phyloP scores from a whole-genome alignment of 164 flowering plant species.

The Piper longum region DNA sequence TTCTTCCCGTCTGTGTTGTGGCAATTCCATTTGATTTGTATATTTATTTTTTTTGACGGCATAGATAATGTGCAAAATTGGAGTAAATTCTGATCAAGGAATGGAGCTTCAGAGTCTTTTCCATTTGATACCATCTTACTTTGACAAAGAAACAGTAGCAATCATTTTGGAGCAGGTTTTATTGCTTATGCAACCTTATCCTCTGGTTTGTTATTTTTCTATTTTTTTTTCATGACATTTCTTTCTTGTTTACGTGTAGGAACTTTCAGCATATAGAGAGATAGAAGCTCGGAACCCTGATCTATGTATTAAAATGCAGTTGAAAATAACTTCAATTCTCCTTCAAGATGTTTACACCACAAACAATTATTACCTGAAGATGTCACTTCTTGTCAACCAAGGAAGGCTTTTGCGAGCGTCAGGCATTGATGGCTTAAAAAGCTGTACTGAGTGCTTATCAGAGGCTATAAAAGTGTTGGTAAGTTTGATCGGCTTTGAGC shows the following conservation, averaged over 20 bases:
- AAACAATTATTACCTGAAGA: conserved; percentile 27
- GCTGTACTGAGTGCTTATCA: conserved; percentile 51
- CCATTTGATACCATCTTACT: conserved; percentile 25
- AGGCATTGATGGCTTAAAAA: conserved; percentile 32
- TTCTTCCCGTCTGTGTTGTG: neutral
- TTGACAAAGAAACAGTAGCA: conserved; percentile 22
- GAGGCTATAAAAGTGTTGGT: conserved; percentile 58
- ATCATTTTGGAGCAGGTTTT: conserved; percentile 67
- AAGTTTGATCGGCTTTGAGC: conserved; percentile 12
- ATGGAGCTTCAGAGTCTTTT: conserved; percentile 24
- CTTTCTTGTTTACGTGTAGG: conserved; percentile 28
- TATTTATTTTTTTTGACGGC: conserved; percentile 4
- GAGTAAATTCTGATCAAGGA: conserved; percentile 15
- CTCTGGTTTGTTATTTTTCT: neutral
- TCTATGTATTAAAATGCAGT: conserved; percentile 53
- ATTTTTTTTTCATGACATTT: neutral
- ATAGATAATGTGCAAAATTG: conserved; percentile 40
- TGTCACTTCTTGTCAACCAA: conserved; percentile 41
- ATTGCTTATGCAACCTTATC: neutral
- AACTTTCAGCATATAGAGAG: conserved; percentile 62
- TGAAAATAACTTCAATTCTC: conserved; percentile 37
- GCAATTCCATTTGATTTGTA: conserved; percentile 5
- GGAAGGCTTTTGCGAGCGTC: conserved; percentile 33
- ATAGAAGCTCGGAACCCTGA: conserved; percentile 20
- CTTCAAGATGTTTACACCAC: conserved; percentile 35